Base-by-base conservation (phyloP, 257 asterid genomes). In the Nicotiana tomentosiformis region DNA sequence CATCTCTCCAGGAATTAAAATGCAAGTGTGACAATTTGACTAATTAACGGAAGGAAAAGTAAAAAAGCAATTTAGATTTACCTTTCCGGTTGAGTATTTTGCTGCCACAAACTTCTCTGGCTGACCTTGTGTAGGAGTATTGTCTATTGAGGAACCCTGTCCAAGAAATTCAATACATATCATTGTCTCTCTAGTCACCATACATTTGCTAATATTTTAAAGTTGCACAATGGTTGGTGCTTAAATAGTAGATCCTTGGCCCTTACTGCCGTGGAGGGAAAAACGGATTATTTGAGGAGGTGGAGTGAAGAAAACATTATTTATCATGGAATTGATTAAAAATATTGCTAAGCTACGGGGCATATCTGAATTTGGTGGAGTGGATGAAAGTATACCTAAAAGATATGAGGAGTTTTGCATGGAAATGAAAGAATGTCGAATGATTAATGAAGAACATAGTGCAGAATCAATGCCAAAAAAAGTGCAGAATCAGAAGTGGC, bases 31-130 rank as follows among this genome's bases (percentile, higher is more conserved):
- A 10, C 33, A 55, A 20, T 49, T 39, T 55, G 10, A 51, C 62
- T 30, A n/a, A 32, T 51, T 30, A 58, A 55, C 8, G 18, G 26
- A 86, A 56, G 35, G 4, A 15, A 17, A 77, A 4, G 0, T 12
- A 2, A 58, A 23, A 37, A 66, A 67, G 76, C 49, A 66, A 83
- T 82, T 62, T 62, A 68, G 51, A 55, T 43, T 35, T 51, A 94
- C 98, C 98, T 93, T 92, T 90, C 97, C 98, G 0, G 97, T 64
- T 7, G 99, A 94, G 89, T 93, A 93, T 81, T 93, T 90, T 79
- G 95, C 96, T 66, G 99, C 98, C 76, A 85, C 97, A 83, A 93
- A 92, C 85, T 91, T 92, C 87, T 95, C 97, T n/a, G 94, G 91
- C 85, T 91, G 93, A 57, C 81, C 88, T 80, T 82, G 49, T 26